phyloP scores from a whole-genome alignment of 768 basidiomycete genomes.

The Lyophyllum decastes region DNA sequence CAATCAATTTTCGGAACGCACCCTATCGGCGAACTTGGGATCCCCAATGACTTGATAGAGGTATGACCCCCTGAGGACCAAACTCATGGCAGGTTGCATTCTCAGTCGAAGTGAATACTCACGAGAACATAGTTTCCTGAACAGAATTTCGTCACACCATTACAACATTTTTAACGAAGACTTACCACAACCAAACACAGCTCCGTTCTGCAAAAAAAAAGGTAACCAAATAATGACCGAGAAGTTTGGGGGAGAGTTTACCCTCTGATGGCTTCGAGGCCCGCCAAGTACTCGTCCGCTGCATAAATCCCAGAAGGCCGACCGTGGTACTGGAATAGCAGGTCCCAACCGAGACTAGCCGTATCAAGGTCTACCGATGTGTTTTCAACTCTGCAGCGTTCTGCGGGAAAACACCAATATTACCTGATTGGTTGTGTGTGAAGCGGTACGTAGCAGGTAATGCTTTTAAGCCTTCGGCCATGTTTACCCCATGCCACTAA shows the following conservation, averaged over 20 bases:
- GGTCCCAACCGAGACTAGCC: conserved; percentile 54
- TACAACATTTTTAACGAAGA: not conserved
- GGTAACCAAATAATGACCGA: not conserved
- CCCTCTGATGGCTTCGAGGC: conserved; percentile 56
- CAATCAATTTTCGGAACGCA: not conserved
- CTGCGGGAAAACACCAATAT: not conserved
- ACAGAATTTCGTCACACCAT: not conserved
- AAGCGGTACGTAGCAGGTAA: conserved; percentile 54
- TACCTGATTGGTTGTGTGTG: conserved; percentile 58
- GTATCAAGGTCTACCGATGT: conserved; percentile 42
- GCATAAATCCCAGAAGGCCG: conserved; percentile 56
- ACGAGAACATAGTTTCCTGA: conserved; percentile 65
- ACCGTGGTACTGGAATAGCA: conserved; percentile 60
- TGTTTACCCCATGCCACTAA: conserved; percentile 60
- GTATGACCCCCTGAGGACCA: conserved; percentile 45
- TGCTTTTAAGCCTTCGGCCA: conserved; percentile 60
- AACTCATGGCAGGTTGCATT: not conserved
- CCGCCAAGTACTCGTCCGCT: conserved; percentile 59
- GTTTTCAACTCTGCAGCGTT: no score
- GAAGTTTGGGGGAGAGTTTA: conserved; percentile 17
- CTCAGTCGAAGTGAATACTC: conserved; percentile 17
- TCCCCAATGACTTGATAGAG: conserved; percentile 59
- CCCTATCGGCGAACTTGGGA: conserved; percentile 23
- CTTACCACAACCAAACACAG: conserved; percentile 54
- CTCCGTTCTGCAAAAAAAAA: conserved; percentile 42